Evolutionary conservation across 78 protist species (phyloP), one percentile per base, ranked within the genome.

Genomic region (Dictyostelium purpureum): DNA sequence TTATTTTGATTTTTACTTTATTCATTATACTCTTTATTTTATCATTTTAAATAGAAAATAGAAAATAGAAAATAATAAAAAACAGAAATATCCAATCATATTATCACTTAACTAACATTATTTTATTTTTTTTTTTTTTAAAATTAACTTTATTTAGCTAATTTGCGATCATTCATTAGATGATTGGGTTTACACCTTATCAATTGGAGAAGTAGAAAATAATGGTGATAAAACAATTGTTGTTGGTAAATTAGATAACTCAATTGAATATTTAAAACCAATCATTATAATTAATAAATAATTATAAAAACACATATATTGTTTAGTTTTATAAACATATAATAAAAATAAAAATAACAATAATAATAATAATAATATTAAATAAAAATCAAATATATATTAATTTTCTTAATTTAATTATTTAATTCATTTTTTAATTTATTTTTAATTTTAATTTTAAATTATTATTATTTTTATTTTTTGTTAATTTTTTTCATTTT

Each of bases 161-260:
- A 43, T 73, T 14, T 31, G 77, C 6, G 82, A 85, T 12, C 63
- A 85, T 73, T 26, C 38, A n/a, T 43, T 66, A 65, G 92, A 85
- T 54, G 92, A 85, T 73, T 85, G 92, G 92, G 38, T 75, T 24
- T 74, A 73, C 19, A 85, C 92, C 1, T 42, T 77, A 11, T 52
- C 71, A 38, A 57, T 57, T 7, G 85, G 85, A 38, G 42, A 40
- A 52, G 71, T 57, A 0, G 85, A 57, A 40, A 77, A 77, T 40
- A 57, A 12, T 77, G 71, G 69, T 40, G 85, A 77, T 52, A 57
- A 24, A 14, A 52, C 31, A 16, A 42, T 77, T 26, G 85, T 77
- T 2, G 26, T 77, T 40, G 85, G 85, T 4, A 77, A 57, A 77
- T 57, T 77, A 40, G 42, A 77, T 57, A 75, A 75, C 35, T 51